Evolutionary conservation across 2,329 filamentous ascomycete genomes (phyloP).

Genomic region (Hypoxylon sp.): DNA sequence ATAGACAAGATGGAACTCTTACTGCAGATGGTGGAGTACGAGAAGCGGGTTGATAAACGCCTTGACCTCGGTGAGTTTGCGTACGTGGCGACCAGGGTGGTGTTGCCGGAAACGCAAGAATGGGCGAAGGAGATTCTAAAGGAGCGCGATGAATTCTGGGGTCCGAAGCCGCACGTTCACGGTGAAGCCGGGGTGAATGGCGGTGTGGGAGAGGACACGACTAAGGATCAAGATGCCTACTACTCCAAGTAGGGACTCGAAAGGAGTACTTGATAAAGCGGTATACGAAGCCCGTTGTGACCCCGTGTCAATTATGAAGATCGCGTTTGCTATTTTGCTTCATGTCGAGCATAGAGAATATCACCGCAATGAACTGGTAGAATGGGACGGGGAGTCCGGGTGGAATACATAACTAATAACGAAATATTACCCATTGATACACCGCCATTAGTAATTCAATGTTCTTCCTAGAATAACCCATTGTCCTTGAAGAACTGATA

Average conservation of each 20-base stretch:
- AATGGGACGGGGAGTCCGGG: conserved; percentile 4
- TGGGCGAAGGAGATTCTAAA: conserved; percentile 84
- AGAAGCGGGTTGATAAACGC: conserved; percentile 75
- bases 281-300: conserved; percentile 15
- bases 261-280: conserved; percentile 12
- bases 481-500: too few species aligned
- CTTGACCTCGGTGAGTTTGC: conserved; percentile 90
- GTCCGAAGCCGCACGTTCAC: conserved; percentile 62
- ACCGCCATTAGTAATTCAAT: not conserved
- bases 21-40: conserved; percentile 97
- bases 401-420: conserved; percentile 18
- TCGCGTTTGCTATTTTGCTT: conserved; percentile 11
- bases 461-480: not conserved
- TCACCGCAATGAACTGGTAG: conserved; percentile 16
- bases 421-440: conserved; percentile 18
- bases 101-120: conserved; percentile 80
- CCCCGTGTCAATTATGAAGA: not conserved
- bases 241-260: conserved; percentile 56
- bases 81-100: conserved; percentile 81
- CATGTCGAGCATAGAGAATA: conserved; percentile 5
- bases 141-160: conserved; percentile 84
- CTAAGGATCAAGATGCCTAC: conserved; percentile 65
- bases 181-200: conserved; percentile 62
- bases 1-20: conserved; percentile 97
- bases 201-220: conserved; percentile 58